These are phyloP conservation scores for Curvularia sp. DNA, from an alignment of 2,329 filamentous ascomycete genomes.

Conservation along the genomic window DNA sequence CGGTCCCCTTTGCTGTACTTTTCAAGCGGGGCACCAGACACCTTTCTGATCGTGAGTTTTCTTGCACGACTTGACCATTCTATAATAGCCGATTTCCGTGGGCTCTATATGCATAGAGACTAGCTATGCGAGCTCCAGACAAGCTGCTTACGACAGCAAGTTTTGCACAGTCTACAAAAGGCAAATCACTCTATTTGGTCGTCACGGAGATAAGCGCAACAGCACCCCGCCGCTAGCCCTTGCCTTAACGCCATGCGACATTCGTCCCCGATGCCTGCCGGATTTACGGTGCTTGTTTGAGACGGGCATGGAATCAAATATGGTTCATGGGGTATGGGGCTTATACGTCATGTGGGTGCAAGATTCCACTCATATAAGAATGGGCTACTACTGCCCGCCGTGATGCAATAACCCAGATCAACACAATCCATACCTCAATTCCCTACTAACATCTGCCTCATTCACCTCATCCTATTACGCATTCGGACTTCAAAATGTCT, in stretches of 20 bases:
- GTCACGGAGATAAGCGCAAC: conserved; percentile 10
- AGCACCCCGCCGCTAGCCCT: conserved; percentile 5
- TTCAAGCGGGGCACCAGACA: neutral
- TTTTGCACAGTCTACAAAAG: neutral
- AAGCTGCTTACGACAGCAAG: neutral
- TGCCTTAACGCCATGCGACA: conserved; percentile 16
- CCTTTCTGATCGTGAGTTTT: neutral
- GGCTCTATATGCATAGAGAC: neutral
- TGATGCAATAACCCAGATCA: neutral
- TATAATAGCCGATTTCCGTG: neutral
- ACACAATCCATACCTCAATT: neutral
- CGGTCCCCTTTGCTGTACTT: neutral
- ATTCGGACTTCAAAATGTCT: conserved; percentile 21
- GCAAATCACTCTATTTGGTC: neutral
- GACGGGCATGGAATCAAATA: neutral
- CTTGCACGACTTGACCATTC: neutral
- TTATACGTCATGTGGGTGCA: conserved; percentile 14
- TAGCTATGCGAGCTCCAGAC: neutral
- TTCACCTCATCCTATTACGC: neutral
- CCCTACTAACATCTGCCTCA: neutral
- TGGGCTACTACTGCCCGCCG: conserved; percentile 6
- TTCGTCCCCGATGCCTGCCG: conserved; percentile 5
- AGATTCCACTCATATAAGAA: conserved; percentile 8
- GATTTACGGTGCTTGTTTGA: neutral
- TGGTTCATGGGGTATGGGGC: conserved; percentile 2